Base-by-base conservation (phyloP, 2,329 filamentous ascomycete species). In the Colletotrichum tropicicola region DNA sequence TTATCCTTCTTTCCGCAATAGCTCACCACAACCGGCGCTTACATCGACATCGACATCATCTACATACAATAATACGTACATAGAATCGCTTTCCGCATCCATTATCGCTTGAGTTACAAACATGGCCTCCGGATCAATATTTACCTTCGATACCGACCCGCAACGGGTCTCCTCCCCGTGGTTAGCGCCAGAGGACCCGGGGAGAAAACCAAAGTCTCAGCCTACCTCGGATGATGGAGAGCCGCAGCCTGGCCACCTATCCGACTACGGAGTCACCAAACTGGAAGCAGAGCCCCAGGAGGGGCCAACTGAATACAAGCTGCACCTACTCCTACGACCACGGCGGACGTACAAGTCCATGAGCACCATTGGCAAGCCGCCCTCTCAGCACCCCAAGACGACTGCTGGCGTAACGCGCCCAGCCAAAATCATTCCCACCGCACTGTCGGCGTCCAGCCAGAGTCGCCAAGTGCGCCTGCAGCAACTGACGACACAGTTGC, bases 101-200 rank as follows among this genome's bases (percentile, higher is more conserved):
- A 30, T 21, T 35, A 45, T 21, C 21, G 19, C 25, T 12, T 27
- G 32, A 43, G 37, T 23, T 30, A 70, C 9, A 58, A 55, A 25
- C 6, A 97, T 96, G 92, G 95, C 96, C 63, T 98, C 95, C 12
- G 95, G 96, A 65, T 98, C 95, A 8, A 93, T 99, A 70, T 99
- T 99, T 76, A 98, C 95, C 0, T 99, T 92, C 75, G 93, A 98
- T 67, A 90, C 93, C 3, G 91, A 97, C 69, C 93, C 94, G 47
- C 92, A 93, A 2, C 85, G 92, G 76, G 93, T 98, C 35, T 91
- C 92, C 13, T 98, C 95, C 17, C 96, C 96, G 15, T 99, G 96
- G 96, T 86, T 91, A 54, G 88, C 84, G 10, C 85, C 89, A 1
- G 80, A 83, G 39, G 81, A 82, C 41, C 69, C 79, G 27, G 77